Evolutionary conservation across 495 filamentous ascomycete species (phyloP).

Genomic region (Xylaria intraflava): DNA sequence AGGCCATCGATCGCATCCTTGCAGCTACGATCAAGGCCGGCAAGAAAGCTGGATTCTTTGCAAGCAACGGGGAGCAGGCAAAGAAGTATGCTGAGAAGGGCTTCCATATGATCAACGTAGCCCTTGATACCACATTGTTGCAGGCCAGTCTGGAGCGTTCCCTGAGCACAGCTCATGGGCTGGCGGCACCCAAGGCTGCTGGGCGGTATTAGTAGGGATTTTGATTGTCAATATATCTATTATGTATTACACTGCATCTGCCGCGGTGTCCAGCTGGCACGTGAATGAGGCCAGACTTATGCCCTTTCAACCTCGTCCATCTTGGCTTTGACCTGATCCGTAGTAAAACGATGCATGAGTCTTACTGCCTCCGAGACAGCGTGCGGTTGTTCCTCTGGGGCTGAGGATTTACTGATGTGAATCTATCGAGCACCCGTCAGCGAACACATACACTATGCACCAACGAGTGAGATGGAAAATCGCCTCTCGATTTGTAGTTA

Average conservation of each 20-base stretch:
- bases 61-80: conserved; percentile 59
- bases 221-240: neutral
- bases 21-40: conserved; percentile 57
- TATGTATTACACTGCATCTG: neutral
- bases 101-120: conserved; percentile 69
- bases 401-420: conserved; percentile 52
- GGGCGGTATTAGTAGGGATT: conserved; percentile 26
- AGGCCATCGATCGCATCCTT: conserved; percentile 59
- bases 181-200: conserved; percentile 21
- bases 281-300: conserved; percentile 5
- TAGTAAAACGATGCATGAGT: conserved; percentile 76
- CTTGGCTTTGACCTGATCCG: conserved; percentile 59
- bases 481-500: neutral
- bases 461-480: neutral
- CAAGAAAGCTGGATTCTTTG: conserved; percentile 76
- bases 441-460: neutral
- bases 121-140: conserved; percentile 54
- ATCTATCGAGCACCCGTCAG: conserved; percentile 40
- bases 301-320: conserved; percentile 58
- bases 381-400: conserved; percentile 40
- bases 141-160: conserved; percentile 38
- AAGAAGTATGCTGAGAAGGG: conserved; percentile 57
- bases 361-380: conserved; percentile 59
- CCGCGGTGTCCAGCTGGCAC: neutral
- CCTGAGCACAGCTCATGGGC: conserved; percentile 42